Evolutionary conservation across 2,329 filamentous ascomycete genomes (phyloP).

Genomic region (Rutstroemia sp.): DNA sequence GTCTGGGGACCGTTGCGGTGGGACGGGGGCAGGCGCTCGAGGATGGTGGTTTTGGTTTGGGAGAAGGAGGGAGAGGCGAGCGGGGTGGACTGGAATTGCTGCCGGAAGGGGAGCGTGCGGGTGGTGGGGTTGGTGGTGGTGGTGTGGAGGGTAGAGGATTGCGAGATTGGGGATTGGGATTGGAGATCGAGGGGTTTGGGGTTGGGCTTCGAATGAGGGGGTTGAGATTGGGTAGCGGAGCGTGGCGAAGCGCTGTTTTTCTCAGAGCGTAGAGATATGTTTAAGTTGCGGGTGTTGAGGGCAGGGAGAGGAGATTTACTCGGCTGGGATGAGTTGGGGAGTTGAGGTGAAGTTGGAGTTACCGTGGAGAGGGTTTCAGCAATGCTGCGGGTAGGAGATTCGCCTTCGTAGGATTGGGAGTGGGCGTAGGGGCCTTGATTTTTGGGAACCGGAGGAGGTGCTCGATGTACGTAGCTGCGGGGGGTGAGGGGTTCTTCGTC

Average conservation of each 20-base stretch:
- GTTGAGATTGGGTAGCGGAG: constrained; percentile 11
- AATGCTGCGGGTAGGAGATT: constrained; percentile 23
- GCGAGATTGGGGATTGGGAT: background rate
- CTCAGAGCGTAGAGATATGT: constrained; percentile 16
- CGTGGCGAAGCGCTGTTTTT: constrained; percentile 16
- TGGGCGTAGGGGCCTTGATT: constrained; percentile 33
- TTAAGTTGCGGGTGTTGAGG: constrained; percentile 5
- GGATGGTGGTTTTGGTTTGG: constrained; percentile 55
- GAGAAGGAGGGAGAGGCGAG: constrained; percentile 37
- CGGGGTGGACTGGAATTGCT: constrained; percentile 49
- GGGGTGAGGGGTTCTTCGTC: constrained; percentile 53
- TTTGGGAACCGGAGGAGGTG: constrained; percentile 48
- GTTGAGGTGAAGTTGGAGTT: constrained; percentile 3
- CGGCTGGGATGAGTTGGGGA: background rate
- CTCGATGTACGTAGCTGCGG: constrained; percentile 49
- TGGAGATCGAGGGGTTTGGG: background rate
- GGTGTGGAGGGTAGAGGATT: constrained; percentile 8
- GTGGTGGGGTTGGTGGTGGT: constrained; percentile 18
- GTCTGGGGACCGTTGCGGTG: constrained; percentile 35
- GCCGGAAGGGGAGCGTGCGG: constrained; percentile 50
- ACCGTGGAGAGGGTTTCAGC: constrained; percentile 22
- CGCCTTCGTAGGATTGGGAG: constrained; percentile 15
- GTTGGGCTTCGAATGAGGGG: constrained; percentile 7
- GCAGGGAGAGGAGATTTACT: background rate
- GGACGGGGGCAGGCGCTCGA: constrained; percentile 48